Evolutionary conservation across 2,329 filamentous ascomycete genomes (phyloP), one percentile per base, ranked within the genome.

Genomic region (Fusarium musae): DNA sequence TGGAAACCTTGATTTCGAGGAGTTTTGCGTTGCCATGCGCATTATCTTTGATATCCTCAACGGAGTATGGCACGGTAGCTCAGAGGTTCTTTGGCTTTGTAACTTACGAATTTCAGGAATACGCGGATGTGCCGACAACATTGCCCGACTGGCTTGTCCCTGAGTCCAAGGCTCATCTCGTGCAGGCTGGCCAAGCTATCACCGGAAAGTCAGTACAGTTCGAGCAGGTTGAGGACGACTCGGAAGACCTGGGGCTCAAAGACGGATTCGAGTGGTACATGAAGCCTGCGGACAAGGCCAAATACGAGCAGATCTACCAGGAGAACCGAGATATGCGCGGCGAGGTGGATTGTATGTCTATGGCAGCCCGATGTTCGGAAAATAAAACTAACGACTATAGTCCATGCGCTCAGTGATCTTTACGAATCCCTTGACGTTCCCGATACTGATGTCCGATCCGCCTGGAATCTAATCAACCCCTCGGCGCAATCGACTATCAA

Each of bases 181-280:
- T 97, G 39, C 93, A 96, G 78, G 95, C 95, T 21, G 93, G 85
- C 73, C 89, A 93, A 62, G 95, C 95, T 49, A 86, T 99, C 72
- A 93, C 92, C 19, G 93, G 93, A 70, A 91, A 92, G 75, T 93
- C 93, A 75, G 89, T 93, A 59, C 91, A 93, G 76, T 98, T 98
- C 81, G 95, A 97, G 82, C 89, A 91, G 70, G 90, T 97, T 67
- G 93, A 95, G 61, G 93, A 95, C 76, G 93, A 97, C 68, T 90
- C 92, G 73, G 95, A 97, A 76, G 91, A 92, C 8, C 90, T 91
- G 2, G 95, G 95, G 2, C 86, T 99, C 71, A 97, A 97, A 82
- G 95, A 98, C 83, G 96, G 96, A 17, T 99, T 99, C 82, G 96
- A 99, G 82, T 99, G 96, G 96, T 99, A 99, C 85, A 99, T 99